Conservation (phyloP, 2,329 filamentous ascomycete species). For the Arachnomyces sp. region DNA sequence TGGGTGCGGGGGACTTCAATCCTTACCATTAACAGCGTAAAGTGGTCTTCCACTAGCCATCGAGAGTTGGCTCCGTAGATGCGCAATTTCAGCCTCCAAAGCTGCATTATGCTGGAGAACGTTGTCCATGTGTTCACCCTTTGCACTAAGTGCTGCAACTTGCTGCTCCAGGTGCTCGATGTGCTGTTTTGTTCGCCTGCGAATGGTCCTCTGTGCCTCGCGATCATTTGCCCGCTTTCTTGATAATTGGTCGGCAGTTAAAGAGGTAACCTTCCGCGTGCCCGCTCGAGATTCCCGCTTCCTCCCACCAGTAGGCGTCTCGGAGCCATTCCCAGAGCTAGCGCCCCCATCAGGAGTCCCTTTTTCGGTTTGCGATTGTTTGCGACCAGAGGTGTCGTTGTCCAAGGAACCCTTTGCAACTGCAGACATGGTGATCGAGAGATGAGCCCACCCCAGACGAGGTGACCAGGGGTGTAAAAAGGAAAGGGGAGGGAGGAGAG, state of each 20-base stretch:
- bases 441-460: too few species aligned
- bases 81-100: constrained; percentile 48
- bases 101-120: constrained; percentile 47
- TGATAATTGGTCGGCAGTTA: constrained; percentile 51
- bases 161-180: constrained; percentile 50
- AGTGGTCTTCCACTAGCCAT: constrained; percentile 15
- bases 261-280: constrained; percentile 48
- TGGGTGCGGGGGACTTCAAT: neutral
- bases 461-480: too few species aligned
- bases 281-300: constrained; percentile 44
- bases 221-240: constrained; percentile 53
- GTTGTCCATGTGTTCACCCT: constrained; percentile 43
- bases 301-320: constrained; percentile 15
- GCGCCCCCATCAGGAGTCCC: constrained; percentile 14
- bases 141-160: constrained; percentile 44
- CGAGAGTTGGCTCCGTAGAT: constrained; percentile 42
- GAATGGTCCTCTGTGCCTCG: constrained; percentile 52
- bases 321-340: constrained; percentile 15
- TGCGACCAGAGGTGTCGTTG: too few species aligned
- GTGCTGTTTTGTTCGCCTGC: constrained; percentile 51
- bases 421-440: too few species aligned
- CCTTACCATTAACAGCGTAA: constrained; percentile 7
- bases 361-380: neutral
- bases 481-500: too few species aligned
- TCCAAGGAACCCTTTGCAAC: neutral